These are phyloP conservation scores for Ganoderma lingzhi DNA, from an alignment of 1,284 basidiomycete genomes.

Conservation along the genomic window DNA sequence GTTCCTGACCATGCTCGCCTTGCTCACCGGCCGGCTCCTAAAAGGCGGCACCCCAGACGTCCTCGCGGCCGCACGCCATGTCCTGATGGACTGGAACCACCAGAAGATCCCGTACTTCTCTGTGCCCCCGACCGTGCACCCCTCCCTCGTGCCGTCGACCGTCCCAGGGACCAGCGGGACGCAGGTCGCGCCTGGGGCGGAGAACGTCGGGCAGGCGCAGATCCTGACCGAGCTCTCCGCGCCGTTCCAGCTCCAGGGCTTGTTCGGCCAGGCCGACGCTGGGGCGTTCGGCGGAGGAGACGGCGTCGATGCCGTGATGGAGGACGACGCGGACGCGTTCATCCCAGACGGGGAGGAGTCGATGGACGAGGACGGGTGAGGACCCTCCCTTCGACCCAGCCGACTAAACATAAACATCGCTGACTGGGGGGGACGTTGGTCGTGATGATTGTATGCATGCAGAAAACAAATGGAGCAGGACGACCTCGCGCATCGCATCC, in stretches of 20 bases:
- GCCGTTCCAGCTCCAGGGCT: conserved; percentile 77
- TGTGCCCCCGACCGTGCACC: conserved; percentile 79
- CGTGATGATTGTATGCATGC: background rate
- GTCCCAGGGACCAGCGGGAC: conserved; percentile 31
- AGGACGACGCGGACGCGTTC: conserved; percentile 44
- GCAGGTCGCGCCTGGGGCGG: conserved; percentile 70
- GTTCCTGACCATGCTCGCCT: conserved; percentile 91
- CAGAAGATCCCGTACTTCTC: conserved; percentile 95
- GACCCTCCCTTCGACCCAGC: background rate
- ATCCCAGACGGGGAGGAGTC: conserved; percentile 34
- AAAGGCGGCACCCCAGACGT: conserved; percentile 94
- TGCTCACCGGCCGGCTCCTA: conserved; percentile 80
- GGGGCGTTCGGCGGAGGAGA: conserved; percentile 59
- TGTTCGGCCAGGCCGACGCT: conserved; percentile 80
- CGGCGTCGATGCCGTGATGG: conserved; percentile 31
- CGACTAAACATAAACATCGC: background rate
- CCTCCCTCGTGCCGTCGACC: conserved; percentile 73
- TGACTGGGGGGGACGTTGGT: background rate
- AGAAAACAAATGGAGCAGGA: conserved; percentile 53
- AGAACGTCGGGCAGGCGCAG: conserved; percentile 77
- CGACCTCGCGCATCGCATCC: conserved; percentile 48
- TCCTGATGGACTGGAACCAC: conserved; percentile 96
- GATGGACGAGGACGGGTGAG: conserved; percentile 63
- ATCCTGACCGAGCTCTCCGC: conserved; percentile 72
- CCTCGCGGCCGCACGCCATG: conserved; percentile 81